Percentiles rank a stretch among this genome's conserved stretches.
Conservation (phyloP, 2,329 filamentous ascomycete species). For the Ophioceras dolichostomum region DNA sequence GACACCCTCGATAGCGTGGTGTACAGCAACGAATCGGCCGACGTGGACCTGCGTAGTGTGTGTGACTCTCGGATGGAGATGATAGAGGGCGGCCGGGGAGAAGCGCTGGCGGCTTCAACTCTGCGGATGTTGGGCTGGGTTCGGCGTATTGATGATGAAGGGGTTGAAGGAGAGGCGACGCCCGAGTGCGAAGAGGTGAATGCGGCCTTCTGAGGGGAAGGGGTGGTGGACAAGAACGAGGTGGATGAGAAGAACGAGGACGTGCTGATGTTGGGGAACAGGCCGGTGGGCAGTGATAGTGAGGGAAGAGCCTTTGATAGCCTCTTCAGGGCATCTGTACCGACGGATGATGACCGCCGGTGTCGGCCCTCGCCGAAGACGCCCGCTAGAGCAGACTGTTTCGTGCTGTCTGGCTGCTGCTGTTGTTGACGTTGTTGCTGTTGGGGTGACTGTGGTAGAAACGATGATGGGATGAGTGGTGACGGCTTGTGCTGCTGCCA, state of each 20-base stretch:
- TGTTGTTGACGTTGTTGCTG: too few relatives aligned
- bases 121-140: too few relatives aligned
- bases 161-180: too few relatives aligned
- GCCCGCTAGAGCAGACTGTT: conserved; percentile 24
- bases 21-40: conserved; percentile 69
- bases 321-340: conserved; percentile 44
- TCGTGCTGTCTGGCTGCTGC: too few relatives aligned
- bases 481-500: too few relatives aligned
- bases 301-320: conserved; percentile 45
- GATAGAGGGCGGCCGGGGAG: conserved; percentile 10
- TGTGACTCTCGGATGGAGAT: conserved; percentile 15
- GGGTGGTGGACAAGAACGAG: conserved; percentile 14
- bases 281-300: conserved; percentile 29
- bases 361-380: conserved; percentile 34
- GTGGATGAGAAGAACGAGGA: conserved; percentile 26
- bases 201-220: too few relatives aligned
- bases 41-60: conserved; percentile 48
- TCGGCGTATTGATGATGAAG: too few relatives aligned
- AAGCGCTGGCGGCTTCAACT: too few relatives aligned
- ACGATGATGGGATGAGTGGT: too few relatives aligned
- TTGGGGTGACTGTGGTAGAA: too few relatives aligned
- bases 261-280: conserved; percentile 22
- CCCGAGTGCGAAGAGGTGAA: too few relatives aligned
- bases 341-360: conserved; percentile 39
- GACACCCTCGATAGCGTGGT: conserved; percentile 67